These are phyloP conservation scores for Trichosporon asahii DNA, from an alignment of 1,284 basidiomycete species.

Conservation along the genomic window DNA sequence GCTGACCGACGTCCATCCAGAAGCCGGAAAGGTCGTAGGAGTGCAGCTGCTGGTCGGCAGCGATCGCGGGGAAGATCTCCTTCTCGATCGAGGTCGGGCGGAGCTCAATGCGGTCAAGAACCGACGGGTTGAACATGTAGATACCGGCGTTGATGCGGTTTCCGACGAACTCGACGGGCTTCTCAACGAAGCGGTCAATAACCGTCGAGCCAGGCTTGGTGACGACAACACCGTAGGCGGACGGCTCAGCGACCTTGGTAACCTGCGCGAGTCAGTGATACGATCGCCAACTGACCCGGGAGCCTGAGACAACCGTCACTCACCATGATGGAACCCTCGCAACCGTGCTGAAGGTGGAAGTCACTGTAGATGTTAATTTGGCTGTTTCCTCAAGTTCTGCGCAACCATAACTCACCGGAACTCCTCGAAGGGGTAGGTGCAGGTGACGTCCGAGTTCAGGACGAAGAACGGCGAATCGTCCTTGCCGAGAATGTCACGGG, in stretches of 20 bases:
- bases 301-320: conserved; percentile 53
- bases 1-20: conserved; percentile 60
- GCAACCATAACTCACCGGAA: conserved; percentile 45
- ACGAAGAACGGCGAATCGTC: conserved; percentile 59
- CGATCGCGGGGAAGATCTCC: conserved; percentile 57
- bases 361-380: conserved; percentile 41
- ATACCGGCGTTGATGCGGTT: conserved; percentile 60
- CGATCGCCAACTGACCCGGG: conserved; percentile 52
- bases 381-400: neutral
- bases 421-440: conserved; percentile 57
- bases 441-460: conserved; percentile 58
- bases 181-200: conserved; percentile 59
- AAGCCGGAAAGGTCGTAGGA: conserved; percentile 57
- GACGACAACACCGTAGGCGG: conserved; percentile 58
- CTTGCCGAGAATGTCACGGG: conserved; percentile 56
- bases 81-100: conserved; percentile 58
- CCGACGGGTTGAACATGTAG: conserved; percentile 58
- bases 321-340: conserved; percentile 58
- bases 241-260: conserved; percentile 58
- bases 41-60: conserved; percentile 55
- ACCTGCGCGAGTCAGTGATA: conserved; percentile 29
- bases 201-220: conserved; percentile 54
- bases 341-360: conserved; percentile 57
- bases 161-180: conserved; percentile 58
- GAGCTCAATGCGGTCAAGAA: conserved; percentile 57